These are phyloP conservation scores for Bryum argenteum DNA, from an alignment of 225 moss, liverwort and hornwort genomes.

Conservation along the genomic window DNA sequence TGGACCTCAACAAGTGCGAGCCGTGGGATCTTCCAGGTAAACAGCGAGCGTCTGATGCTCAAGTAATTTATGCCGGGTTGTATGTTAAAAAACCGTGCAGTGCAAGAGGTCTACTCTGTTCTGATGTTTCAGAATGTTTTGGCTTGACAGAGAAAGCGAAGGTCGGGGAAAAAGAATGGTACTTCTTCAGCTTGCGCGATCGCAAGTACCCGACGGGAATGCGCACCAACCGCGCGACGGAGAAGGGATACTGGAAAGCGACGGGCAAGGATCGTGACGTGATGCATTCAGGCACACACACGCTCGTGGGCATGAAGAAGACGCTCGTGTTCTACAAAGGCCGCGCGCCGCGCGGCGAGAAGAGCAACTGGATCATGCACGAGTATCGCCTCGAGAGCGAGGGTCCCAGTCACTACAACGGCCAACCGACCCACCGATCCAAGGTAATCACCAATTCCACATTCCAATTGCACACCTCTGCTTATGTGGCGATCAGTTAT, in stretches of 20 bases:
- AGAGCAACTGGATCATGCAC: conserved; percentile 65
- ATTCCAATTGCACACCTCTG: background rate
- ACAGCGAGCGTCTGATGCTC: background rate
- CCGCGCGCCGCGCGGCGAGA: conserved; percentile 58
- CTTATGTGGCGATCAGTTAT: background rate
- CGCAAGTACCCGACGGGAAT: conserved; percentile 60
- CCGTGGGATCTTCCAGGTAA: conserved; percentile 62
- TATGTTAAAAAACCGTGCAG: background rate
- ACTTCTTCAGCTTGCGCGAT: conserved; percentile 57
- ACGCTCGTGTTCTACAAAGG: conserved; percentile 56
- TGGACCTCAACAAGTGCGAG: conserved; percentile 64
- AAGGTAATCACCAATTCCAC: conserved; percentile 24
- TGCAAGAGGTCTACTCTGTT: too few species aligned
- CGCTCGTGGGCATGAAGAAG: conserved; percentile 59
- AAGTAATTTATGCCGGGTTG: background rate
- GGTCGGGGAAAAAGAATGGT: conserved; percentile 63
- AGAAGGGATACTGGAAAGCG: conserved; percentile 62
- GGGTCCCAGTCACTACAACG: conserved; percentile 29
- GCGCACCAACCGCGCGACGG: conserved; percentile 58
- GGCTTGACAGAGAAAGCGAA: conserved; percentile 44
- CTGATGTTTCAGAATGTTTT: background rate
- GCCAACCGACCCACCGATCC: conserved; percentile 42
- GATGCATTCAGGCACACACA: conserved; percentile 31
- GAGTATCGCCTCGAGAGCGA: conserved; percentile 57
- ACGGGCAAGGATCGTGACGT: conserved; percentile 60